A percentile compares a stretch with the other conserved stretches of the same genome.
Evolutionary conservation across 2,329 filamentous ascomycete species (phyloP).

Genomic region (Fusarium phyllophilum): DNA sequence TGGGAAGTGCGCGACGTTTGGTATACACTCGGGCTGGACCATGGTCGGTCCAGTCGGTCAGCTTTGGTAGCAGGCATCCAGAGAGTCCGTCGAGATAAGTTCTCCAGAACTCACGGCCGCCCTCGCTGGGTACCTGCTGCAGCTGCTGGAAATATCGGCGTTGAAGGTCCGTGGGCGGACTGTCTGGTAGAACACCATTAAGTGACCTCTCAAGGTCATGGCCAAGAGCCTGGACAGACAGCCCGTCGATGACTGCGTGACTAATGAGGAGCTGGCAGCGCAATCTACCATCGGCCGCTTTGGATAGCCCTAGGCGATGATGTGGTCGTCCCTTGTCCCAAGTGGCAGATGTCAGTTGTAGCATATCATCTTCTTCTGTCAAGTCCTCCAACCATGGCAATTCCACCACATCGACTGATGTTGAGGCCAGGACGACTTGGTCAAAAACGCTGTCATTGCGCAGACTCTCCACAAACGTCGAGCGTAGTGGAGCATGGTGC

Average conservation of each 20-base stretch:
- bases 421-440: not conserved
- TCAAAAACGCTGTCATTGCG: not conserved
- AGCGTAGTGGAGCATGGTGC: slow-evolving; percentile 5
- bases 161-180: not conserved
- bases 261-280: slow-evolving; percentile 13
- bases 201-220: not conserved
- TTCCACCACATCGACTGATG: not conserved
- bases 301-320: slow-evolving; percentile 2
- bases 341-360: not conserved
- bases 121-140: not conserved
- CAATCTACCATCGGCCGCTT: slow-evolving; percentile 1
- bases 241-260: slow-evolving; percentile 1
- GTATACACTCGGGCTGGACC: not conserved
- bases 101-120: not conserved
- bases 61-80: not conserved
- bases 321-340: not conserved
- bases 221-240: not conserved
- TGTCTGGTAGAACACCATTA: not conserved
- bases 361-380: not conserved
- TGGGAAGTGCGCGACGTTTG: not conserved
- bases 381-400: not conserved
- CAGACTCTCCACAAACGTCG: slow-evolving; percentile 5
- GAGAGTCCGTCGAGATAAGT: not conserved
- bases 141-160: not conserved
- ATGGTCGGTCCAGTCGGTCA: not conserved